phyloP scores from a whole-genome alignment of 176 grass and related monocot genomes.

The Paspalum vaginatum region DNA sequence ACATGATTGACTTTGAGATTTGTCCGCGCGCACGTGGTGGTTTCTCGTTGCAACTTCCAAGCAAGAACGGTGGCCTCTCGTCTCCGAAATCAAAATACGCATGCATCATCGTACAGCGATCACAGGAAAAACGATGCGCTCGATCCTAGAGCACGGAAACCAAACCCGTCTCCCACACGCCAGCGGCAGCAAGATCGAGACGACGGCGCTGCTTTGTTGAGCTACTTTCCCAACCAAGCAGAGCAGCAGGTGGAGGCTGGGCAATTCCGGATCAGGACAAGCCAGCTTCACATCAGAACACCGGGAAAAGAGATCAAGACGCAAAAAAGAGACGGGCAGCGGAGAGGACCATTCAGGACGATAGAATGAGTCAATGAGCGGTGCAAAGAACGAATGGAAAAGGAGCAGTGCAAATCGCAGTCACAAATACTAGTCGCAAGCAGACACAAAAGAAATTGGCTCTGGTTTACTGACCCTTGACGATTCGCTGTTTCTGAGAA shows the following conservation, averaged over 20 bases:
- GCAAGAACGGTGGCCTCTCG: background rate
- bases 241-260: background rate
- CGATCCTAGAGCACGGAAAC: background rate
- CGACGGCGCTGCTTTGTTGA: background rate
- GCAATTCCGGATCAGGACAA: conserved; percentile 13
- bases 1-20: background rate
- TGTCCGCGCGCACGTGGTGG: conserved; percentile 2
- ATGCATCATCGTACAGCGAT: background rate
- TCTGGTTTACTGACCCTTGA: too few species aligned
- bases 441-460: too few species aligned
- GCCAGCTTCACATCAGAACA: conserved; percentile 20
- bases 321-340: background rate
- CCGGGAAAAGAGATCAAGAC: conserved; percentile 7
- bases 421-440: too few species aligned
- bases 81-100: background rate
- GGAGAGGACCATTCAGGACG: background rate
- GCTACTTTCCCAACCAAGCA: conserved; percentile 15
- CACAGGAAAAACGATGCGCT: background rate
- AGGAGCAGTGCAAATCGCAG: background rate
- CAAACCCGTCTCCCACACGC: background rate
- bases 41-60: background rate
- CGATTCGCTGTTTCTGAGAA: too few species aligned
- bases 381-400: background rate
- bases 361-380: background rate
- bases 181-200: background rate